Evolutionary conservation across 129 eudicot species (phyloP), one percentile per base, ranked within the genome.

Genomic region (Apium graveolens): DNA sequence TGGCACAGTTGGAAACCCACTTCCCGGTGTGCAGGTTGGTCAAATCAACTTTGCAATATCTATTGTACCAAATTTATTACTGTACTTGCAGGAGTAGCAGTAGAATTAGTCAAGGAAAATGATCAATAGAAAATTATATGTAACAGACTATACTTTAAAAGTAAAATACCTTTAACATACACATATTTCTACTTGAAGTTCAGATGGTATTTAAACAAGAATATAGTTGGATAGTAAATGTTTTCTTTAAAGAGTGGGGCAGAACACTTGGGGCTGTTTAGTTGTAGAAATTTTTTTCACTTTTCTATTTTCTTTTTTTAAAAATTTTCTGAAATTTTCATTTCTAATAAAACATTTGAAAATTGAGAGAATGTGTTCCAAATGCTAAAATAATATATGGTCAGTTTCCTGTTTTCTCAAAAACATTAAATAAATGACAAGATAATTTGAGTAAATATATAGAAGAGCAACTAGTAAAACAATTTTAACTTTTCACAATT

Each of bases 1-100:
- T 76, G 95, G 97, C 70, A 96, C 99, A 16, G 99, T 92, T 49
- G 99, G 99, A 69, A 92, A 96, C 63, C 97, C 97, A 81, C 88
- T 95, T 78, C 92, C 97, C 60, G 96, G 99, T 51, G 96, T 92
- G 79, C 83, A 92, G 97, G 99, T 95, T 80, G 72, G 37, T 32
- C 21, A 31, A 66, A 16, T 12, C 7, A 66, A 31, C 39, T 60
- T 34, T 26, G 68, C 14, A 60, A 60, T 60, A 60, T 60, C 32
- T n/a, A 0, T 55, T 14, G 2, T 11, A 11, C 68, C 16, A 24
- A 60, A 60, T 8, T 60, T 7, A 7, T 21, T n/a, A 9, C 10
- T n/a, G 68, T 60, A 60, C 68, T 11, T n/a, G 34, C 26, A 26
- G 68, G 16, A n/a, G 68, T 60, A 60, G 32, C 16, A n/a, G 31